Evolutionary conservation across 2,329 filamentous ascomycete species (phyloP).

Genomic region (Aureobasidium sp.): DNA sequence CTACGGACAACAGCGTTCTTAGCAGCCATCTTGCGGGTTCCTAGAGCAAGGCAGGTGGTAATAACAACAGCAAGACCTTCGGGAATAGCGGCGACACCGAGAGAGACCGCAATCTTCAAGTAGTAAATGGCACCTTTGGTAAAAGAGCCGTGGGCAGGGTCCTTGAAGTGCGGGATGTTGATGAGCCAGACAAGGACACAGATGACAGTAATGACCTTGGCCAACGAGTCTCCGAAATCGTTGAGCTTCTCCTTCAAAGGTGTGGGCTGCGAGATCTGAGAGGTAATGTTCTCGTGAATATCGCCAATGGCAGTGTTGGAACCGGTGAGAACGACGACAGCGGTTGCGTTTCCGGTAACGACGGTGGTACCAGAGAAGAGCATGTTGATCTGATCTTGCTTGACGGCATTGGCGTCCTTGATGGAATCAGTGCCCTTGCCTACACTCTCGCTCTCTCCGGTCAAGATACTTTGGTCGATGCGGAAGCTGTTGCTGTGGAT

Average conservation of each 20-base stretch:
- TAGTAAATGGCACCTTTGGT: constrained; percentile 98
- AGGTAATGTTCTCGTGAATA: constrained; percentile 96
- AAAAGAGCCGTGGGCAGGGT: constrained; percentile 82
- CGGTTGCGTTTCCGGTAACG: constrained; percentile 85
- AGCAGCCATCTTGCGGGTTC: constrained; percentile 96
- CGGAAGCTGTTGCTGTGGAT: constrained; percentile 97
- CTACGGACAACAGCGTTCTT: constrained; percentile 97
- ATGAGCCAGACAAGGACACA: constrained; percentile 97
- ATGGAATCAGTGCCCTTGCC: constrained; percentile 69
- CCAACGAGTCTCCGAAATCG: constrained; percentile 90
- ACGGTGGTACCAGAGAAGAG: constrained; percentile 97
- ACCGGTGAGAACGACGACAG: constrained; percentile 85
- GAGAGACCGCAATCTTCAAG: constrained; percentile 96
- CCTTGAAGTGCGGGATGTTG: constrained; percentile 95
- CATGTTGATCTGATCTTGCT: constrained; percentile 97
- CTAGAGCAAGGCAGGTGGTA: constrained; percentile 93
- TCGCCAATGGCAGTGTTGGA: constrained; percentile 91
- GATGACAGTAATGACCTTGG: constrained; percentile 97
- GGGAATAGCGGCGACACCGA: constrained; percentile 94
- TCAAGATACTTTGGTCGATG: constrained; percentile 93
- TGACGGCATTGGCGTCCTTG: constrained; percentile 75
- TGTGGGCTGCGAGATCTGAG: constrained; percentile 95
- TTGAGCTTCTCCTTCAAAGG: constrained; percentile 98
- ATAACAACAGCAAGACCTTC: constrained; percentile 97
- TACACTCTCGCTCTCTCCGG: constrained; percentile 95